Evolutionary conservation across 768 basidiomycete species (phyloP), one percentile per base, ranked within the genome.

Genomic region (Hortiboletus flavorubellus): DNA sequence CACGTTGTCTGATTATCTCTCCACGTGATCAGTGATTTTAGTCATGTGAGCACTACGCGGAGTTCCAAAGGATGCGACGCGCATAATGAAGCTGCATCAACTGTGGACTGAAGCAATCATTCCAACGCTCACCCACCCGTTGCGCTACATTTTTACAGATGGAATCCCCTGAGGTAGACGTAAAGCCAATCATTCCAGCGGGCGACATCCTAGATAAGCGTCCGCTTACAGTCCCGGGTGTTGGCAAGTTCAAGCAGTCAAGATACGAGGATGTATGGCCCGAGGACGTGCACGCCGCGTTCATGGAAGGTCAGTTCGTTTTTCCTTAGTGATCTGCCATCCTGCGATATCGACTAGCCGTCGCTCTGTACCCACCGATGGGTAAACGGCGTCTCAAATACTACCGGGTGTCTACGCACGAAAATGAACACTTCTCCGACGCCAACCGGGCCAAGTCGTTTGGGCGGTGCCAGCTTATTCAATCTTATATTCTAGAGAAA

Each of bases 401-500:
- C 44, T 68, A 65, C 29, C 65, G 61, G 4, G 29, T 72, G n/a
- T 53, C 65, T 35, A 47, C 47, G 16, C 47, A 59, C 12, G 56
- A 62, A 37, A 50, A 56, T 30, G 65, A 59, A n/a, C 44, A 44
- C 16, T 15, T 15, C 14, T 47, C 55, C 18, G 50, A 51, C 11
- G 41, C 54, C 29, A 59, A 59, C 40, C 59, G 53, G 2, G 26
- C 58, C 48, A 73, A 58, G 54, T 70, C 70, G 21, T 73, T 76
- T 52, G 73, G 73, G 48, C 72, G 73, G 18, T 74, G 75, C 58
- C 73, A 74, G 56, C 66, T 74, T 21, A 76, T 74, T 34, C 73
- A 76, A 31, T 71, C 72, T 1, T 74, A 76, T 43, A 65, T 74
- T 33, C 53, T 72, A 23, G 69, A 75, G 45, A 73, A 72, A 55